Percentiles rank a stretch among this genome's conserved stretches.
Evolutionary conservation across 352 stramenopile genomes (phyloP).

Genomic region (Globisporangium okanoganense): DNA sequence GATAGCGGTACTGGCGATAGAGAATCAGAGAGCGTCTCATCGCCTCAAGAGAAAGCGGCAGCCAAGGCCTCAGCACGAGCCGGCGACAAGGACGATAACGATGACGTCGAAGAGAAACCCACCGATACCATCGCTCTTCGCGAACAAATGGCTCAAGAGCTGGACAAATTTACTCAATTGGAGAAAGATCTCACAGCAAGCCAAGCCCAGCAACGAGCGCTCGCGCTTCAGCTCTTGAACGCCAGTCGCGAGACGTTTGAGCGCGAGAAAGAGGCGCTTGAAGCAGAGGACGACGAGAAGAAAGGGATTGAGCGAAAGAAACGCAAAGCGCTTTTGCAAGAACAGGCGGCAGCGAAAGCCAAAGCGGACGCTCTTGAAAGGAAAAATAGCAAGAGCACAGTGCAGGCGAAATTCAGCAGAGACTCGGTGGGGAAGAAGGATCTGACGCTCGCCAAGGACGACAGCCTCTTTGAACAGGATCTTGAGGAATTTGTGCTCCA

Average conservation of each 20-base stretch:
- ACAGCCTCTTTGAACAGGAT: slow-evolving; percentile 51
- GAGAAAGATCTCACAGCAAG: slow-evolving; percentile 31
- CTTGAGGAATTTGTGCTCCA: slow-evolving; percentile 39
- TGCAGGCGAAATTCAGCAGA: slow-evolving; percentile 34
- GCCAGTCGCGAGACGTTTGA: slow-evolving; percentile 56
- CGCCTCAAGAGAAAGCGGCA: background rate
- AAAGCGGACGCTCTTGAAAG: slow-evolving; percentile 35
- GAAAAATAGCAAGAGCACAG: slow-evolving; percentile 23
- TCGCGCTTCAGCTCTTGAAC: slow-evolving; percentile 62
- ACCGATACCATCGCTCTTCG: slow-evolving; percentile 44
- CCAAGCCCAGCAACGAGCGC: slow-evolving; percentile 31
- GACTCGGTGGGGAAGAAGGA: slow-evolving; percentile 59
- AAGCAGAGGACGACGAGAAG: slow-evolving; percentile 39
- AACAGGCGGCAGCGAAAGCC: slow-evolving; percentile 46
- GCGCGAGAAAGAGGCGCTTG: slow-evolving; percentile 43
- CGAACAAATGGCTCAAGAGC: slow-evolving; percentile 34
- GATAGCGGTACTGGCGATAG: background rate
- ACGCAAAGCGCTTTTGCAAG: slow-evolving; percentile 36
- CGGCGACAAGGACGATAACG: slow-evolving; percentile 7
- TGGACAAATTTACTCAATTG: slow-evolving; percentile 26
- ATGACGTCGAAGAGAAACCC: slow-evolving; percentile 20
- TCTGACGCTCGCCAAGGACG: slow-evolving; percentile 46
- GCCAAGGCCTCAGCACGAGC: background rate
- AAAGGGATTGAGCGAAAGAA: slow-evolving; percentile 45
- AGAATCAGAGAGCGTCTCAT: background rate